phyloP scores from a whole-genome alignment of 2,329 filamentous ascomycete genomes.

The Bimuria novae-zelandiae region DNA sequence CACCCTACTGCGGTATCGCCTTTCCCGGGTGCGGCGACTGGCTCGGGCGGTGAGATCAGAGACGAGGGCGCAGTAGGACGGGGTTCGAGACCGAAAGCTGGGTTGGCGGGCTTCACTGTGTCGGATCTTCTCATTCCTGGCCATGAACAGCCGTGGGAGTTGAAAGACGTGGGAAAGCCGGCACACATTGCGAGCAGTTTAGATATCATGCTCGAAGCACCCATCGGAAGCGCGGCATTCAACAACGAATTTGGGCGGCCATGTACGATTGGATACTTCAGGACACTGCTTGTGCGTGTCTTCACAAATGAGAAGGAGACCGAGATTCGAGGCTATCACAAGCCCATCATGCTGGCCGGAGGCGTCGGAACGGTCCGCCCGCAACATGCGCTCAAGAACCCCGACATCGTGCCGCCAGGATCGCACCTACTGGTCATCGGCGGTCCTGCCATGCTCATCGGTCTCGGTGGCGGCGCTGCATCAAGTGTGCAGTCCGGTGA shows the following conservation, averaged over 20 bases:
- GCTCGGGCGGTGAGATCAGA: slow-evolving; percentile 92
- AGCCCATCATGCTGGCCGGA: slow-evolving; percentile 98
- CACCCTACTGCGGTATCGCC: slow-evolving; percentile 96
- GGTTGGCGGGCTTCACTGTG: slow-evolving; percentile 90
- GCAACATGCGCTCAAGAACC: slow-evolving; percentile 85
- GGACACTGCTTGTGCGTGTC: slow-evolving; percentile 78
- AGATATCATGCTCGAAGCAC: slow-evolving; percentile 97
- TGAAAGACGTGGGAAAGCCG: slow-evolving; percentile 80
- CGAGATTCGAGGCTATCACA: slow-evolving; percentile 90
- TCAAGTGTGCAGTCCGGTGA: slow-evolving; percentile 89
- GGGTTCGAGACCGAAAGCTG: slow-evolving; percentile 90
- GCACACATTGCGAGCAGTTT: slow-evolving; percentile 90
- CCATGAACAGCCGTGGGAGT: slow-evolving; percentile 83
- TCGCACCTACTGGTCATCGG: slow-evolving; percentile 91
- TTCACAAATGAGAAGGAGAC: slow-evolving; percentile 63
- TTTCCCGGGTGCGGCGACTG: slow-evolving; percentile 90
- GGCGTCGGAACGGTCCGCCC: slow-evolving; percentile 91
- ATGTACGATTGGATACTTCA: slow-evolving; percentile 85
- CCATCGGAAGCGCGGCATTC: slow-evolving; percentile 91
- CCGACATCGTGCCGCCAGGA: slow-evolving; percentile 78
- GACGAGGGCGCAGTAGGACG: slow-evolving; percentile 93
- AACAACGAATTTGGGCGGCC: slow-evolving; percentile 98
- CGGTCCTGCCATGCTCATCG: slow-evolving; percentile 96
- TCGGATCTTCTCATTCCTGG: slow-evolving; percentile 91
- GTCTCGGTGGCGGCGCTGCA: slow-evolving; percentile 91